Evolutionary conservation across 768 basidiomycete species (phyloP).

Genomic region (Podaxis carcinomalis): DNA sequence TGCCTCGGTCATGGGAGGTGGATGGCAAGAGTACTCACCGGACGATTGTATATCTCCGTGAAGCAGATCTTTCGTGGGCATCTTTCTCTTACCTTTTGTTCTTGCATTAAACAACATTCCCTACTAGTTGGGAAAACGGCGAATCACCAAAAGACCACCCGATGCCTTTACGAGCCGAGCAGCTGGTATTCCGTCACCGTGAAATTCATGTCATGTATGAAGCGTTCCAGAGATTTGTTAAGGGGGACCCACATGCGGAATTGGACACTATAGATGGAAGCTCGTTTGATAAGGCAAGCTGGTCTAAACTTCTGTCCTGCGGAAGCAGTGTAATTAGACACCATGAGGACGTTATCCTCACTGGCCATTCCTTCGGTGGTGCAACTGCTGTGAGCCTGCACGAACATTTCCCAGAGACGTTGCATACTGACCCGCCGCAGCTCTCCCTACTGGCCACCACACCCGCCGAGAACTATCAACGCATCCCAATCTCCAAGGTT

Average conservation of each 20-base stretch:
- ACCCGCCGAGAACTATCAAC: conserved; percentile 34
- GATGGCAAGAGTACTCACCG: conserved; percentile 22
- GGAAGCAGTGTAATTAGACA: conserved; percentile 24
- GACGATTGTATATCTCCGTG: conserved; percentile 48
- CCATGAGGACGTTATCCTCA: conserved; percentile 31
- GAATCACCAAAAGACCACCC: conserved; percentile 22
- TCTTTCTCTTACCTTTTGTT: background rate
- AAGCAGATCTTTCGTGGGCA: conserved; percentile 52
- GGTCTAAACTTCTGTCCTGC: conserved; percentile 26
- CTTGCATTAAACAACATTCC: background rate
- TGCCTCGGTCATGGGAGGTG: conserved; percentile 29
- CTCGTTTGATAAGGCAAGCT: conserved; percentile 34
- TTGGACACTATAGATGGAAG: conserved; percentile 35
- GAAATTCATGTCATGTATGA: conserved; percentile 66
- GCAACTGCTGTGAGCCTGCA: conserved; percentile 37
- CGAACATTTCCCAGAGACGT: background rate
- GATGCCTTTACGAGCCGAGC: conserved; percentile 57
- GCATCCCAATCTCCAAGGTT: conserved; percentile 52
- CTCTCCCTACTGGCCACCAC: conserved; percentile 51
- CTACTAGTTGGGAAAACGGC: conserved; percentile 25
- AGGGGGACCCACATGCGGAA: conserved; percentile 25
- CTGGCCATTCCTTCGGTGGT: conserved; percentile 46
- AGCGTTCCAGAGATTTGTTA: conserved; percentile 55
- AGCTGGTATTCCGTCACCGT: conserved; percentile 62
- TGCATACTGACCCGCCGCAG: conserved; percentile 27